Evolutionary conservation across 257 asterid genomes (phyloP).

Genomic region (Solanum bukasovii): DNA sequence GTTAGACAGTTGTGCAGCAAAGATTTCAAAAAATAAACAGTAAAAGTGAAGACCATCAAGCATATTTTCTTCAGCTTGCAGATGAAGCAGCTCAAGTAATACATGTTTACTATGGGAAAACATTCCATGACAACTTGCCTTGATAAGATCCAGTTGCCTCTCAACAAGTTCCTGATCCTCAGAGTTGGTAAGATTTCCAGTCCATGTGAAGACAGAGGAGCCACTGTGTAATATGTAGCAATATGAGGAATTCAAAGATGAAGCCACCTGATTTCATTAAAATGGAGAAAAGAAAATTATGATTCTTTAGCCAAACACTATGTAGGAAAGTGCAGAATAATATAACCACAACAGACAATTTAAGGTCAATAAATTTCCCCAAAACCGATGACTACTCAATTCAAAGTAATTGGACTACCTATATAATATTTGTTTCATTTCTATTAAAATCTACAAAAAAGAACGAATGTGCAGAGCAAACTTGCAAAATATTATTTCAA

Average conservation of each 20-base stretch:
- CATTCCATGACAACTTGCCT: slow-evolving; percentile 27
- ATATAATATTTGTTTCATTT: neutral
- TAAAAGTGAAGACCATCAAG: neutral
- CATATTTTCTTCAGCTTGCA: neutral
- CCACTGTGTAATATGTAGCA: slow-evolving; percentile 88
- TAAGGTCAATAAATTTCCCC: neutral
- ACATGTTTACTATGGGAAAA: neutral
- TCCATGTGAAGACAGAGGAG: slow-evolving; percentile 76
- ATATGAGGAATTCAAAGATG: slow-evolving; percentile 85
- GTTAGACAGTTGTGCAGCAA: neutral
- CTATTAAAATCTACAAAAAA: neutral
- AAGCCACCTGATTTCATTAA: slow-evolving; percentile 62
- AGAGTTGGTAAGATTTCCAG: slow-evolving; percentile 73
- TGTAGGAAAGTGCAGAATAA: neutral
- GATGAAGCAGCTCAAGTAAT: neutral
- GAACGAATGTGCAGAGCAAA: neutral
- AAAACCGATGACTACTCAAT: neutral
- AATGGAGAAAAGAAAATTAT: neutral
- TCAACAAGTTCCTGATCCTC: slow-evolving; percentile 94
- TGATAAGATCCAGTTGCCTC: slow-evolving; percentile 89
- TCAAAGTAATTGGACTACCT: neutral
- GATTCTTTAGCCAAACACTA: slow-evolving; percentile 3
- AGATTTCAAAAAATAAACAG: neutral
- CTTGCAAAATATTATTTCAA: neutral
- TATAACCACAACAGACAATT: neutral